phyloP scores from a whole-genome alignment of 306 rosid genomes.

The Malus sieversii region DNA sequence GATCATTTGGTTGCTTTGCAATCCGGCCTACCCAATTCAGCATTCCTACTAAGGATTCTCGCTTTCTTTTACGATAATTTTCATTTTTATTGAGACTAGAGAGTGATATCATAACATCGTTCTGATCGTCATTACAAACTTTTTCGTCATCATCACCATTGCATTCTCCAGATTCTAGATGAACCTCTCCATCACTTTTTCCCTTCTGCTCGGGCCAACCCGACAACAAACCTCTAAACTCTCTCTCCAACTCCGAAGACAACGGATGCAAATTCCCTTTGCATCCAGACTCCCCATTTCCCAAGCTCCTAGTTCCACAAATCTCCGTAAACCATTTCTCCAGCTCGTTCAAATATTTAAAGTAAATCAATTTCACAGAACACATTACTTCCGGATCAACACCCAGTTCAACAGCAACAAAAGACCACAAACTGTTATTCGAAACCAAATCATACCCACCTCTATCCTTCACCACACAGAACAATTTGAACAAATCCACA shows the following conservation, averaged over 20 bases:
- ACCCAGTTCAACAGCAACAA: constrained; percentile 46
- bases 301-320: constrained; percentile 26
- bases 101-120: constrained; percentile 9
- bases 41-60: constrained; percentile 53
- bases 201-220: constrained; percentile 18
- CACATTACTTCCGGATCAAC: constrained; percentile 32
- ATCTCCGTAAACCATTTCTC: constrained; percentile 52
- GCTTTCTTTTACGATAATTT: constrained; percentile 45
- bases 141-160: constrained; percentile 19
- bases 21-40: constrained; percentile 53
- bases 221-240: constrained; percentile 35
- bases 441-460: constrained; percentile 67
- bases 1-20: constrained; percentile 48
- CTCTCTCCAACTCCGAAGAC: constrained; percentile 44
- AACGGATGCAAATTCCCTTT: constrained; percentile 21
- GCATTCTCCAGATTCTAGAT: constrained; percentile 25
- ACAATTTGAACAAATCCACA: constrained; percentile 60
- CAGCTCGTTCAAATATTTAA: constrained; percentile 54
- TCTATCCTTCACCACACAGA: constrained; percentile 46
- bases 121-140: background rate
- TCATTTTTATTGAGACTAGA: constrained; percentile 27
- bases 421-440: constrained; percentile 48
- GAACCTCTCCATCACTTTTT: constrained; percentile 21
- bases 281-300: constrained; percentile 27
- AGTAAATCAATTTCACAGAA: constrained; percentile 50